Evolutionary conservation across 192 early-diverging fungal genomes (phyloP).

Genomic region (Geranomyces variabilis): DNA sequence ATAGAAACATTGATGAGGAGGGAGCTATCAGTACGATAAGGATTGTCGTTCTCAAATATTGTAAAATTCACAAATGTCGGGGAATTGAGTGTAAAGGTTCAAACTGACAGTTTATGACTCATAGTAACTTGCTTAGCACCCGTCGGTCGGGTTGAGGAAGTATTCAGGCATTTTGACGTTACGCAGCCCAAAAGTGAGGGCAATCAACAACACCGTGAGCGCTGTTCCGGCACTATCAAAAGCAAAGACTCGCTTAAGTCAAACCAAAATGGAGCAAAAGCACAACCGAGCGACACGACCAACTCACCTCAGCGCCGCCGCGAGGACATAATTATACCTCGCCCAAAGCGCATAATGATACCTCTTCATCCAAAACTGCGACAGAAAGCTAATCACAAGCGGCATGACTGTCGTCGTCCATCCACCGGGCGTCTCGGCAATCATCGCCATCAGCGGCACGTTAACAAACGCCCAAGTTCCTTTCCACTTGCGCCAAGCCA

Average conservation of each 20-base stretch:
- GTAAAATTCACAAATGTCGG: too few relatives aligned
- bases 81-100: too few relatives aligned
- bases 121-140: too few relatives aligned
- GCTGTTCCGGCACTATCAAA: constrained; percentile 16
- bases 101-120: too few relatives aligned
- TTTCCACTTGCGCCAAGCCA: constrained; percentile 19
- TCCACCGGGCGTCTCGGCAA: constrained; percentile 29
- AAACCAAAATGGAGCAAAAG: too few relatives aligned
- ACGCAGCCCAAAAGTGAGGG: neutral
- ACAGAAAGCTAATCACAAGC: constrained; percentile 29
- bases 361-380: constrained; percentile 24
- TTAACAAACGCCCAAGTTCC: constrained; percentile 52
- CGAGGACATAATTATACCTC: constrained; percentile 40
- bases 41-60: too few relatives aligned
- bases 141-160: constrained; percentile 14
- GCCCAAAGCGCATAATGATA: constrained; percentile 32
- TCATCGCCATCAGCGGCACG: constrained; percentile 59
- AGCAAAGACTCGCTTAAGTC: too few relatives aligned
- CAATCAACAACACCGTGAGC: constrained; percentile 9
- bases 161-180: constrained; percentile 8
- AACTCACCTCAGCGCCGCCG: constrained; percentile 31
- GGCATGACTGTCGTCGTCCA: constrained; percentile 13
- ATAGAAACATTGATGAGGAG: too few relatives aligned
- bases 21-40: too few relatives aligned
- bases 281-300: too few relatives aligned